A percentile compares a stretch with the other conserved stretches of the same genome.
phyloP scores from a whole-genome alignment of 1,284 basidiomycete genomes.

The Ceratobasidium sp. region DNA sequence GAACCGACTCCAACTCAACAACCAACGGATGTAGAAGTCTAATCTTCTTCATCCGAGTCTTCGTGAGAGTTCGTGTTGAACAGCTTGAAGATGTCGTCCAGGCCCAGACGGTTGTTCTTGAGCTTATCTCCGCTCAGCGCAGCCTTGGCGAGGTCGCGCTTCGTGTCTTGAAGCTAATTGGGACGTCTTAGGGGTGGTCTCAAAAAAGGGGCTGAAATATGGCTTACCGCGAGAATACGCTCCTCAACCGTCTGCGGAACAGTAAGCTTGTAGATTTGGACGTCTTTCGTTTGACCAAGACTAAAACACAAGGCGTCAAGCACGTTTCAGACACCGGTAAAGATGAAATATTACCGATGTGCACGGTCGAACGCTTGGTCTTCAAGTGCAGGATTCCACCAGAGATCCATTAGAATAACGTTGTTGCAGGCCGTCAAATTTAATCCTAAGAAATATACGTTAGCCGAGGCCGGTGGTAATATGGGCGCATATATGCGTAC shows the following conservation, averaged over 20 bases:
- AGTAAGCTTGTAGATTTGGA: slow-evolving; percentile 94
- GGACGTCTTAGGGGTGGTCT: too few relatives aligned
- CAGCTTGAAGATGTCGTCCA: slow-evolving; percentile 84
- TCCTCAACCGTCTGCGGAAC: slow-evolving; percentile 91
- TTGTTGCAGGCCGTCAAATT: slow-evolving; percentile 96
- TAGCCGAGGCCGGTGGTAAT: slow-evolving; percentile 5
- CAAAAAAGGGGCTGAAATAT: slow-evolving; percentile 33
- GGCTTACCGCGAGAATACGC: slow-evolving; percentile 75
- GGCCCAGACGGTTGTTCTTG: slow-evolving; percentile 83
- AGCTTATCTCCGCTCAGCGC: slow-evolving; percentile 89
- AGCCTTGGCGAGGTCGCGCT: slow-evolving; percentile 84
- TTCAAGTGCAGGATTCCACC: slow-evolving; percentile 95
- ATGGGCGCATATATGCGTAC: slow-evolving; percentile 56
- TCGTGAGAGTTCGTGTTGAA: slow-evolving; percentile 65
- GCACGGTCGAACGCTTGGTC: slow-evolving; percentile 96
- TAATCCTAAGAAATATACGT: slow-evolving; percentile 65
- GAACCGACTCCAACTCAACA: too few relatives aligned
- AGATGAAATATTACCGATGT: slow-evolving; percentile 63
- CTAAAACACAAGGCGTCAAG: slow-evolving; percentile 46
- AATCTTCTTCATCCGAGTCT: slow-evolving; percentile 63
- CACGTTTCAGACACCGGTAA: neutral
- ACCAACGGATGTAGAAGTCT: too few relatives aligned
- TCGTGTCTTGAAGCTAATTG: slow-evolving; percentile 80
- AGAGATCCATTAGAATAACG: slow-evolving; percentile 91
- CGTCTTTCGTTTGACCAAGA: slow-evolving; percentile 85